Conservation (phyloP, 1,139 yeast species). For the Geotrichum aggregatum region DNA sequence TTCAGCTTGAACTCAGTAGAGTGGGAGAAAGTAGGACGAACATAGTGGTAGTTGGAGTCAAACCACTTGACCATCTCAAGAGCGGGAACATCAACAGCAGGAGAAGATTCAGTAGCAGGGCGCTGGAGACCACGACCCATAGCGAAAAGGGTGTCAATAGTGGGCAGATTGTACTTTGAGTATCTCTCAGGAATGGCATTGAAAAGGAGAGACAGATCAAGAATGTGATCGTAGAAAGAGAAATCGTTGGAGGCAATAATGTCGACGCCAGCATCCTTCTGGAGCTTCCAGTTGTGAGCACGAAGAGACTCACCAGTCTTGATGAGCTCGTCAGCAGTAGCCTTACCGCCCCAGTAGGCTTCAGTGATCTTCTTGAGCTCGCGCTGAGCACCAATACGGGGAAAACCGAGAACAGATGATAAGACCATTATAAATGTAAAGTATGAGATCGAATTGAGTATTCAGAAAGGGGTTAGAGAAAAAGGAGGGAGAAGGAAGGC, state of each 20-base stretch:
- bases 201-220: conserved; percentile 87
- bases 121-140: conserved; percentile 99
- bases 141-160: conserved; percentile 91
- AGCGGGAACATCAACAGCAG: conserved; percentile 97
- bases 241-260: conserved; percentile 96
- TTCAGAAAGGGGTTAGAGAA: no score
- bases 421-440: conserved; percentile 60
- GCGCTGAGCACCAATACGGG: conserved; percentile 96
- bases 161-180: conserved; percentile 83
- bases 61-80: conserved; percentile 99
- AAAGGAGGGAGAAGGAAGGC: no score
- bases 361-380: conserved; percentile 98
- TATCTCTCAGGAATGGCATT: conserved; percentile 96
- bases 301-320: conserved; percentile 94
- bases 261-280: conserved; percentile 95
- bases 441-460: no score
- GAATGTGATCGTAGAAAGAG: conserved; percentile 95
- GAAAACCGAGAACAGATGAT: conserved; percentile 97
- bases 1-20: conserved; percentile 92
- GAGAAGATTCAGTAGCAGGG: conserved; percentile 79
- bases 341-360: conserved; percentile 97
- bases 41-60: conserved; percentile 98
- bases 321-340: conserved; percentile 77
- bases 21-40: conserved; percentile 97
- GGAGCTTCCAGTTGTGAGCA: conserved; percentile 96